Conservation (phyloP, 208 protist genomes). For the Trypanosomatidae sp. region DNA sequence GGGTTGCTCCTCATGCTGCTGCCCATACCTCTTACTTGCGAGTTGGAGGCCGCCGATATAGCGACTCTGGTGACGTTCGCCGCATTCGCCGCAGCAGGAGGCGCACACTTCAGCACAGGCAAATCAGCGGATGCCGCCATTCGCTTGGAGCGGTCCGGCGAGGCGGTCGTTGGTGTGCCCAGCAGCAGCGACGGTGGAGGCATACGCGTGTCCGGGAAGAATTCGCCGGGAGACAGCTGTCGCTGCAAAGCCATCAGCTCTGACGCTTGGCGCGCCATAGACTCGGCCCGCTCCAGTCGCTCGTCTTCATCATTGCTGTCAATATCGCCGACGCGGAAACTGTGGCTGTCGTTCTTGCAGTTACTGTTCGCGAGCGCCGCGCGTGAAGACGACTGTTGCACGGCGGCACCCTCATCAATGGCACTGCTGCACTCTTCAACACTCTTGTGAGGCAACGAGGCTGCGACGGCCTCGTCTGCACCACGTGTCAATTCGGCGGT, state of each 20-base stretch:
- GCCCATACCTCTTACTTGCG: background rate
- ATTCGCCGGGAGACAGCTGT: background rate
- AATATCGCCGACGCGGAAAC: background rate
- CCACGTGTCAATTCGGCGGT: background rate
- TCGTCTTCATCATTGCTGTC: background rate
- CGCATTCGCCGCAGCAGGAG: background rate
- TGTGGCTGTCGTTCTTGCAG: background rate
- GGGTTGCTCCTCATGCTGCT: background rate
- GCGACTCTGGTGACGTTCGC: background rate
- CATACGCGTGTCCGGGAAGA: background rate
- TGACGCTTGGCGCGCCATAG: background rate
- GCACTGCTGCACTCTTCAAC: background rate
- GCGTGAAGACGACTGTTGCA: background rate
- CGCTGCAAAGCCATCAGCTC: background rate
- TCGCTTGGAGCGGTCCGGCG: background rate
- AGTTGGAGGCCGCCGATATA: background rate
- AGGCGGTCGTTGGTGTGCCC: background rate
- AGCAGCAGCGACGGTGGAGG: background rate
- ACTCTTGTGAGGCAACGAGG: background rate
- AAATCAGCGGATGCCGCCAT: slow-evolving; percentile 1
- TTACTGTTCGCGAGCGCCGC: background rate
- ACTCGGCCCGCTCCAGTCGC: background rate
- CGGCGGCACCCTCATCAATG: background rate
- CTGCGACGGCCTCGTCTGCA: background rate
- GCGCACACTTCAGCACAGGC: background rate